phyloP scores from a whole-genome alignment of 75 land plant genomes.

The Chamaecyparis obtusa region DNA sequence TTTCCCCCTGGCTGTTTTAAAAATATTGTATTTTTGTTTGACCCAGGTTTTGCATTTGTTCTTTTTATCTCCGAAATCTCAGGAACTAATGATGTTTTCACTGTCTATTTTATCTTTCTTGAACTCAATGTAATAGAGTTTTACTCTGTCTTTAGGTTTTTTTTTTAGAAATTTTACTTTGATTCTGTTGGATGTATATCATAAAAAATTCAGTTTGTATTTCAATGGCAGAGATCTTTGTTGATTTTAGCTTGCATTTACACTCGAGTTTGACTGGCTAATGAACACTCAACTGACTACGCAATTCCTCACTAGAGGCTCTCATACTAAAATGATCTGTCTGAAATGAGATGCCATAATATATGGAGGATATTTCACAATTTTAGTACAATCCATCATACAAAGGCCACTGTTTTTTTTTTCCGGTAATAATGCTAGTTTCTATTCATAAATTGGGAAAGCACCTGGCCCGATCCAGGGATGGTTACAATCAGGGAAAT shows the following conservation, averaged over 20 bases:
- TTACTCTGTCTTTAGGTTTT: not conserved
- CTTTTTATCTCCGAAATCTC: not conserved
- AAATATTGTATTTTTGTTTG: not conserved
- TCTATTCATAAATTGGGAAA: too few relatives aligned
- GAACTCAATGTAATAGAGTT: not conserved
- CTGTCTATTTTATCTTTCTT: not conserved
- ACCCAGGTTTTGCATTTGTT: not conserved
- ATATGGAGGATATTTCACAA: not conserved
- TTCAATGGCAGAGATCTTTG: not conserved
- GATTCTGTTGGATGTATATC: not conserved
- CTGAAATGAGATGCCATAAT: too few relatives aligned
- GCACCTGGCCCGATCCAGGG: too few relatives aligned
- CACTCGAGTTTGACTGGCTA: not conserved
- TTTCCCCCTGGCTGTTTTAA: not conserved
- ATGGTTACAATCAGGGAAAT: too few relatives aligned
- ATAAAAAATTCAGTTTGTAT: not conserved
- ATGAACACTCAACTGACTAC: not conserved
- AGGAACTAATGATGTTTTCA: not conserved
- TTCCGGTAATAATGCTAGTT: too few relatives aligned
- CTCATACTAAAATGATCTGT: not conserved
- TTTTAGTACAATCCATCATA: not conserved
- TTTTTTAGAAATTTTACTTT: not conserved
- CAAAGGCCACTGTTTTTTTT: not conserved
- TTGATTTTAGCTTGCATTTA: not conserved
- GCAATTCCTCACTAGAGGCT: not conserved